Evolutionary conservation across 192 early-diverging fungal genomes (phyloP).

Genomic region (Spizellomyces sp.): DNA sequence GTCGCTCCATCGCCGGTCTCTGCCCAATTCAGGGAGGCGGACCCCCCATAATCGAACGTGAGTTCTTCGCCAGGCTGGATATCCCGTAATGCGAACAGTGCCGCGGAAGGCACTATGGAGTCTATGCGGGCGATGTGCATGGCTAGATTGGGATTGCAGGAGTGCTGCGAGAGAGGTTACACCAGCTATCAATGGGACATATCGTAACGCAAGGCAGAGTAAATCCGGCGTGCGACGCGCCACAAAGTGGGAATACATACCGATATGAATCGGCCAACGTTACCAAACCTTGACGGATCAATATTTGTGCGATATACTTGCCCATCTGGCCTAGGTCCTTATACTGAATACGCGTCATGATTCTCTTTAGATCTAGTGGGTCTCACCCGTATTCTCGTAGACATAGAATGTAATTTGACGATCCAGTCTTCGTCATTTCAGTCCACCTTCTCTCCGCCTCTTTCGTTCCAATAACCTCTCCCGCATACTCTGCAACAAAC

Average conservation of each 20-base stretch:
- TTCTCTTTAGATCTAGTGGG: too few species aligned
- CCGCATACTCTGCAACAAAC: conserved; percentile 45
- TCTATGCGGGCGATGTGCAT: conserved; percentile 36
- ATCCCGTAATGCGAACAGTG: conserved; percentile 36
- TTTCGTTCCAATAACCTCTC: conserved; percentile 34
- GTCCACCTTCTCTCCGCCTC: conserved; percentile 41
- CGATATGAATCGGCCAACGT: conserved; percentile 40
- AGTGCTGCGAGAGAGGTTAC: conserved; percentile 27
- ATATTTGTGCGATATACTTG: conserved; percentile 38
- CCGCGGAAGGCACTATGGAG: conserved; percentile 31
- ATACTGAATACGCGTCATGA: too few species aligned
- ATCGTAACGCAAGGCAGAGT: background rate
- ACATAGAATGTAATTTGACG: conserved; percentile 39
- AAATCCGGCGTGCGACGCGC: background rate
- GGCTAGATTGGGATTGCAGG: conserved; percentile 40
- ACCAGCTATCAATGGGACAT: too few species aligned
- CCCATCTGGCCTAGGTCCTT: conserved; percentile 3
- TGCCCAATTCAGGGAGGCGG: background rate
- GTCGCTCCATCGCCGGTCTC: background rate
- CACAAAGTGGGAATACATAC: too few species aligned
- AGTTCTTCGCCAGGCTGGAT: conserved; percentile 39
- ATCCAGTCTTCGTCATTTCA: background rate
- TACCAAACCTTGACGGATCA: conserved; percentile 36
- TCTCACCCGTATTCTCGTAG: conserved; percentile 32
- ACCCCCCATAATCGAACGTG: conserved; percentile 35